These are phyloP conservation scores for Russula dissimulans DNA, from an alignment of 768 basidiomycete species.

Conservation along the genomic window DNA sequence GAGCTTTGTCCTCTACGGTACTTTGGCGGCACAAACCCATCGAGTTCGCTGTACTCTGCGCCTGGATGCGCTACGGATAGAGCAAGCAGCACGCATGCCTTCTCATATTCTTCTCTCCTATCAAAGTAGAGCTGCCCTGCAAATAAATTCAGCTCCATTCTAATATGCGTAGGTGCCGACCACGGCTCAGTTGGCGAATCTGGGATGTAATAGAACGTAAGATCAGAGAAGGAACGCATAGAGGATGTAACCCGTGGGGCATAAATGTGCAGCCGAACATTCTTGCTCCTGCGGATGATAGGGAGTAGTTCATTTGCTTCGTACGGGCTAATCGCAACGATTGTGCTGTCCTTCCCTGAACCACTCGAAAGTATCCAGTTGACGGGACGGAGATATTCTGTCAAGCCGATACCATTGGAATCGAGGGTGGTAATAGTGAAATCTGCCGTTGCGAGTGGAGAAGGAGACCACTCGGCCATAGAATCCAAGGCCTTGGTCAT, in stretches of 20 bases:
- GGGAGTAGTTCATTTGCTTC: constrained; percentile 14
- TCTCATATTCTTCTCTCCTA: constrained; percentile 6
- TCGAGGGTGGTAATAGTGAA: not conserved
- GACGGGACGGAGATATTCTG: constrained; percentile 13
- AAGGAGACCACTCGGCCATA: not conserved
- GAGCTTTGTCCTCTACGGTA: not conserved
- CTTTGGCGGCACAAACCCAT: constrained; percentile 4
- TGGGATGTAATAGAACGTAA: constrained; percentile 3
- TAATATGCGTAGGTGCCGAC: constrained; percentile 1
- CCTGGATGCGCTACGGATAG: constrained; percentile 8
- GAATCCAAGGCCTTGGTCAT: not conserved
- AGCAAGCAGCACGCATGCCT: constrained; percentile 7
- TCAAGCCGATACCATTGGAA: not conserved
- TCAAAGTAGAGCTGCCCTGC: constrained; percentile 17
- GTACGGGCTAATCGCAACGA: constrained; percentile 9
- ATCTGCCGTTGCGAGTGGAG: constrained; percentile 5
- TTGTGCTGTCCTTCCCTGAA: not conserved
- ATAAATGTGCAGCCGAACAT: constrained; percentile 9
- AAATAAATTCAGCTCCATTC: constrained; percentile 2
- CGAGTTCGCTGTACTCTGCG: not conserved
- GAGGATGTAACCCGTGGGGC: constrained; percentile 2
- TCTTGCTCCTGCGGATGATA: constrained; percentile 4
- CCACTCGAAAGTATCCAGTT: constrained; percentile 12
- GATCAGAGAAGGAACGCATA: constrained; percentile 10
- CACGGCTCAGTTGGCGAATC: not conserved